Conservation (phyloP, 345 rosid species). For the Arabidopsis arenosa region DNA sequence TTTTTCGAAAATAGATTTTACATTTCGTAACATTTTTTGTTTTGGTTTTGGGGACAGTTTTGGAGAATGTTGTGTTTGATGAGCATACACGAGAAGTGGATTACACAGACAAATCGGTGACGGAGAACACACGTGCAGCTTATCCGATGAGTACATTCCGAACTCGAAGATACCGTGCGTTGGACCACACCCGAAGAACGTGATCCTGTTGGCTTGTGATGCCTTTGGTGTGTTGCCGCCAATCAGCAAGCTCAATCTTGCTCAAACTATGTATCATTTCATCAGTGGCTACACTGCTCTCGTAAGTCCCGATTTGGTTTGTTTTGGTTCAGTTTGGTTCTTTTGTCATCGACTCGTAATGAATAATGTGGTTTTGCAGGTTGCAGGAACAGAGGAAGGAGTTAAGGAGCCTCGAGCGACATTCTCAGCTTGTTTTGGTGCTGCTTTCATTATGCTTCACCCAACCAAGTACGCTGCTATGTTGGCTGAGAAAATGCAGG, state of each 20-base stretch:
- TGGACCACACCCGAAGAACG: constrained; percentile 94
- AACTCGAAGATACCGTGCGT: constrained; percentile 92
- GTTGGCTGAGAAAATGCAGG: constrained; percentile 95
- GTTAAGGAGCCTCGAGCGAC: constrained; percentile 94
- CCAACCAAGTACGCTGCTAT: constrained; percentile 97
- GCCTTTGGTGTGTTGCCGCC: constrained; percentile 99
- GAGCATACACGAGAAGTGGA: constrained; percentile 92
- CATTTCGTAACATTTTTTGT: no score
- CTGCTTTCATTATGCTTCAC: constrained; percentile 96
- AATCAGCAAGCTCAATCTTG: constrained; percentile 81
- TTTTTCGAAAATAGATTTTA: no score
- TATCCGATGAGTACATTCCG: constrained; percentile 93
- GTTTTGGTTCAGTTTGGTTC: constrained; percentile 10
- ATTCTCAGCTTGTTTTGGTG: constrained; percentile 98
- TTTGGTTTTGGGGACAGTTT: constrained; percentile 50
- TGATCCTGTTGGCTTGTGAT: constrained; percentile 91
- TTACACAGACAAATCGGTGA: constrained; percentile 80
- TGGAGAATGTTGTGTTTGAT: constrained; percentile 97
- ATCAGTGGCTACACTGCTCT: constrained; percentile 99
- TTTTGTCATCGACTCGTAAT: not conserved
- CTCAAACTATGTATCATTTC: constrained; percentile 99
- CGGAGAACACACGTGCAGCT: constrained; percentile 97
- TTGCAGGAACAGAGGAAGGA: constrained; percentile 96
- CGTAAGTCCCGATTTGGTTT: constrained; percentile 48
- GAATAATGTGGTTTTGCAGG: constrained; percentile 44